These are phyloP conservation scores for Pontederia paniculata DNA, from an alignment of 176 grass and related monocot species.

Conservation along the genomic window DNA sequence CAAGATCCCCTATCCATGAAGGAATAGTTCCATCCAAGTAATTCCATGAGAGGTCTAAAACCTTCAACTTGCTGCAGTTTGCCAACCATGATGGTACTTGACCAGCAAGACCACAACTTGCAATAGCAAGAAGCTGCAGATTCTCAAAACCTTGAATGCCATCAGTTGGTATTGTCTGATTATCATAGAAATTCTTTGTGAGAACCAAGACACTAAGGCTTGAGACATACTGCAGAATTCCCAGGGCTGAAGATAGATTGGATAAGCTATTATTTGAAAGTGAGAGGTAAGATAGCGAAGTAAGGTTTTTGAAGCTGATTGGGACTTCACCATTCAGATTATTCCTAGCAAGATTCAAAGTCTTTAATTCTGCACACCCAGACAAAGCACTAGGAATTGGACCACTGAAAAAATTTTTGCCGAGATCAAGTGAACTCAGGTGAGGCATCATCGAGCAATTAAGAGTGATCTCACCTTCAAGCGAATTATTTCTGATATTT, in stretches of 20 bases:
- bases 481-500: conserved; percentile 13
- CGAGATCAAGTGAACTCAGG: conserved; percentile 14
- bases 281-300: conserved; percentile 39
- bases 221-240: conserved; percentile 29
- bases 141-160: conserved; percentile 25
- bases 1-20: conserved; percentile 5
- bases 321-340: conserved; percentile 41
- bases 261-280: conserved; percentile 45
- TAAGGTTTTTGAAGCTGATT: conserved; percentile 25
- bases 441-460: conserved; percentile 1
- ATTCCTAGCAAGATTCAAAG: conserved; percentile 54
- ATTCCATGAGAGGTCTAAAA: conserved; percentile 13
- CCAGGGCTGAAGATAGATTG: conserved; percentile 45
- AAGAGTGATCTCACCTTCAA: not conserved
- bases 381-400: conserved; percentile 29
- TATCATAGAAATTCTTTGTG: conserved; percentile 38
- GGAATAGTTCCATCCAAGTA: conserved; percentile 1
- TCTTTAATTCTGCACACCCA: conserved; percentile 23
- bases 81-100: conserved; percentile 4
- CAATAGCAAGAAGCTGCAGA: conserved; percentile 34
- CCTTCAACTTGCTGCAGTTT: conserved; percentile 7
- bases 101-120: conserved; percentile 9
- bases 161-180: conserved; percentile 28
- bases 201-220: conserved; percentile 50
- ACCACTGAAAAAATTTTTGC: conserved; percentile 30